phyloP scores from a whole-genome alignment of 1,284 basidiomycete species.

The Ustilago trichophora region DNA sequence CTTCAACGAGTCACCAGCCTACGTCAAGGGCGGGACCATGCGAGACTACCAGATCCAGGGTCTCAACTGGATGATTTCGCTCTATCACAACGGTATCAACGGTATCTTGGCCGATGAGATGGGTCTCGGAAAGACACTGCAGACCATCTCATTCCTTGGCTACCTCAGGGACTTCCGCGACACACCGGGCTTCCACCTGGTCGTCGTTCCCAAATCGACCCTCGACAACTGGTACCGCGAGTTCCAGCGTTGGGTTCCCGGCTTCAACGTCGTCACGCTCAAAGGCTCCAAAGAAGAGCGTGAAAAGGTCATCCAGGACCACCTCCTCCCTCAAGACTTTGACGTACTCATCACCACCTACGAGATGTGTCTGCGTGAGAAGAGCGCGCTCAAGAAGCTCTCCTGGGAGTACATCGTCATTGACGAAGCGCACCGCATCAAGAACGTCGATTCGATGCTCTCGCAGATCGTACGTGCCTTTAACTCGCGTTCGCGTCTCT shows the following conservation, averaged over 20 bases:
- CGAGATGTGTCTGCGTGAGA: constrained; percentile 96
- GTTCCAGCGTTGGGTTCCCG: constrained; percentile 88
- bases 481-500: constrained; percentile 83
- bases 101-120: constrained; percentile 68
- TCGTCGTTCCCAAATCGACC: constrained; percentile 97
- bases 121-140: constrained; percentile 97
- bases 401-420: constrained; percentile 98
- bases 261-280: constrained; percentile 80
- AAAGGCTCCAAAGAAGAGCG: constrained; percentile 91
- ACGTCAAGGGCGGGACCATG: constrained; percentile 78
- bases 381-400: constrained; percentile 88
- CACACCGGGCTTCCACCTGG: constrained; percentile 84
- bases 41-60: constrained; percentile 94
- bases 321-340: constrained; percentile 87
- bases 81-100: constrained; percentile 62
- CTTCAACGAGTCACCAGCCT: constrained; percentile 60
- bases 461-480: constrained; percentile 94
- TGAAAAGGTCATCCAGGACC: constrained; percentile 78
- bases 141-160: constrained; percentile 96
- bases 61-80: constrained; percentile 85
- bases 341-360: constrained; percentile 96
- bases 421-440: constrained; percentile 99
- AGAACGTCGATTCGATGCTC: constrained; percentile 96
- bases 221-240: constrained; percentile 97
- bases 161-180: constrained; percentile 88